These are phyloP conservation scores for Penicillium sp. DNA, from an alignment of 2,329 filamentous ascomycete species.

Conservation along the genomic window DNA sequence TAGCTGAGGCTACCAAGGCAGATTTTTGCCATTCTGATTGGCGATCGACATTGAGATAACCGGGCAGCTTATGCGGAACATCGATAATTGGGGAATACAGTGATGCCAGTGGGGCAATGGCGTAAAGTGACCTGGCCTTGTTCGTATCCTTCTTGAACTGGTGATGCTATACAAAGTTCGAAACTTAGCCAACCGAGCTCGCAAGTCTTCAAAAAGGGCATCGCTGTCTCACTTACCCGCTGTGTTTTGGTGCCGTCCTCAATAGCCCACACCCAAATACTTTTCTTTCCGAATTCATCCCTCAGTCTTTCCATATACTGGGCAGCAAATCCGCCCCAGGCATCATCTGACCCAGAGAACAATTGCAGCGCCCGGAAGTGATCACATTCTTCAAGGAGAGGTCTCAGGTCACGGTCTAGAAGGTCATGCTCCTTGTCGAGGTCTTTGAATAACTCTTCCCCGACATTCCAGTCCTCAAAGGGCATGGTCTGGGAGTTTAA, in stretches of 20 bases:
- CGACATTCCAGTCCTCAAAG: constrained; percentile 66
- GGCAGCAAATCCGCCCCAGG: constrained; percentile 69
- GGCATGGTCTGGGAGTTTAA: constrained; percentile 70
- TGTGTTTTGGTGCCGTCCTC: constrained; percentile 53
- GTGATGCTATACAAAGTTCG: constrained; percentile 43
- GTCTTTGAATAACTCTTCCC: constrained; percentile 64
- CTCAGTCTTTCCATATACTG: constrained; percentile 67
- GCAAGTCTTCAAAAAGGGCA: not conserved
- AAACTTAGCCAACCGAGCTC: constrained; percentile 22
- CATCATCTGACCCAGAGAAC: constrained; percentile 63
- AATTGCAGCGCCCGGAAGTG: constrained; percentile 80
- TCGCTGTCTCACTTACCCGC: constrained; percentile 39
- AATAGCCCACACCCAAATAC: constrained; percentile 77
- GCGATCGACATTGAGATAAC: constrained; percentile 52
- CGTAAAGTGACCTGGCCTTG: constrained; percentile 60
- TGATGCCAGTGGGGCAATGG: constrained; percentile 62
- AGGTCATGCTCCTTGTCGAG: constrained; percentile 75
- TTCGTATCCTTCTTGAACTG: constrained; percentile 61
- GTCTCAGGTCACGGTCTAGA: constrained; percentile 78
- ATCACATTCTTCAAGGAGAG: constrained; percentile 87
- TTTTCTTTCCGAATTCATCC: constrained; percentile 84
- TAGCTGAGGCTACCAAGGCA: constrained; percentile 62
- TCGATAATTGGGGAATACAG: constrained; percentile 67
- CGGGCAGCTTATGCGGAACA: constrained; percentile 49
- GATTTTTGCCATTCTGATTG: constrained; percentile 70